Evolutionary conservation across 768 basidiomycete genomes (phyloP), one percentile per base, ranked within the genome.

Genomic region (Leccinum subgranulosum): DNA sequence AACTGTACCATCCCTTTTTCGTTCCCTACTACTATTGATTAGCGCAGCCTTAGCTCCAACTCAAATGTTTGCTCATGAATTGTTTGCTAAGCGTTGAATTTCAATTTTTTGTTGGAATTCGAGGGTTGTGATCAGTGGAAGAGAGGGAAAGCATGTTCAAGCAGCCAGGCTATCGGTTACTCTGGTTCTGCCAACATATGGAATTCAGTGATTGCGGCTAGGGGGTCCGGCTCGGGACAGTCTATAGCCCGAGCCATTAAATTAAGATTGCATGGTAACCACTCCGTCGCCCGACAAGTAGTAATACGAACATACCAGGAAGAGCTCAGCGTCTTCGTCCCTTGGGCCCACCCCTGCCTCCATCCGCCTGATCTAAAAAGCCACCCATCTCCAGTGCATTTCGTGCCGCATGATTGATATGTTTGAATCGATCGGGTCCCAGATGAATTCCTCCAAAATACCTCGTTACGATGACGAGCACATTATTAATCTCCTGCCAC

Each of bases 361-460:
- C 63, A 25, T 78, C 81, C 15, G 64, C 64, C 9, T 67, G 73
- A 45, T 91, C 89, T 31, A 98, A 74, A 69, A 98, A 93, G 0
- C 95, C 94, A 10, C 90, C 96, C 1, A 85, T 61, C 46, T 96
- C 92, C 6, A 98, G 78, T 1, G 95, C 94, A 65, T 92, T 91
- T 21, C 96, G 81, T 2, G 95, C 96, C 4, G 93, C 93, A 69
- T 95, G 92, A 67, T 96, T 98, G 71, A 99, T 98, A 65, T 96
- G 92, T 68, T 90, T 90, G 74, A 88, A 92, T 34, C 89, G 77
- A 68, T 95, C 94, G 1, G 94, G 86, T 3, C 93, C 95, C 1
- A 99, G 79, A 60, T 92, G 90, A 12, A 89, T 87, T 1, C 96
- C 96, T 14, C 96, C 96, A 67, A 90, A 98, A 74, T 92, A 96